A percentile compares a stretch with the other conserved stretches of the same genome.
Evolutionary conservation across 495 filamentous ascomycete genomes (phyloP).

Genomic region (Penicillium pancosmium): DNA sequence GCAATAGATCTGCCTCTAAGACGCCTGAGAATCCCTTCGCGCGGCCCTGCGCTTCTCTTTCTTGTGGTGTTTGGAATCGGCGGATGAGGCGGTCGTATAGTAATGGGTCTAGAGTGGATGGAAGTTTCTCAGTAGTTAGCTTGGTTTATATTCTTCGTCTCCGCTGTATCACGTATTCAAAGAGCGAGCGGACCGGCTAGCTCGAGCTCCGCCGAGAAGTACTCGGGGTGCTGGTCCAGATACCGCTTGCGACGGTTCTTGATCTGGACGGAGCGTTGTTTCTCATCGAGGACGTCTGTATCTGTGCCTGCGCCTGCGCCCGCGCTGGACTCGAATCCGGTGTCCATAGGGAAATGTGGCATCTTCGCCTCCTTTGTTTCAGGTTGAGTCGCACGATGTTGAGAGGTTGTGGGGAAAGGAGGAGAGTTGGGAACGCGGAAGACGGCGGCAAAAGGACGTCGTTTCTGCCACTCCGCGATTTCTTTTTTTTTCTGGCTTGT

Average conservation of each 20-base stretch:
- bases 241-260: slow-evolving; percentile 70
- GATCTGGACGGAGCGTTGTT: slow-evolving; percentile 37
- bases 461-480: slow-evolving; percentile 28
- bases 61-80: slow-evolving; percentile 71
- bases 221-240: slow-evolving; percentile 63
- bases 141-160: slow-evolving; percentile 8
- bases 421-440: slow-evolving; percentile 31
- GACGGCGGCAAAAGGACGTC: slow-evolving; percentile 34
- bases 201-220: slow-evolving; percentile 65
- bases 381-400: neutral
- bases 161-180: slow-evolving; percentile 13
- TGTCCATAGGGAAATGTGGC: slow-evolving; percentile 45
- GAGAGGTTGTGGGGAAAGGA: slow-evolving; percentile 15
- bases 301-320: too few species aligned
- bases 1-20: slow-evolving; percentile 69
- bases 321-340: slow-evolving; percentile 20
- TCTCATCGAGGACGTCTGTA: slow-evolving; percentile 14
- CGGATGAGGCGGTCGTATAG: slow-evolving; percentile 80
- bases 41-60: slow-evolving; percentile 72
- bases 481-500: slow-evolving; percentile 15
- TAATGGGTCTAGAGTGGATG: slow-evolving; percentile 61
- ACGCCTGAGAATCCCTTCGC: slow-evolving; percentile 73
- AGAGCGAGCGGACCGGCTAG: slow-evolving; percentile 61
- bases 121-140: slow-evolving; percentile 35
- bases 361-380: slow-evolving; percentile 25